Evolutionary conservation across 2,329 filamentous ascomycete species (phyloP), one percentile per base, ranked within the genome.

Genomic region (Amesomyces nigricolor): DNA sequence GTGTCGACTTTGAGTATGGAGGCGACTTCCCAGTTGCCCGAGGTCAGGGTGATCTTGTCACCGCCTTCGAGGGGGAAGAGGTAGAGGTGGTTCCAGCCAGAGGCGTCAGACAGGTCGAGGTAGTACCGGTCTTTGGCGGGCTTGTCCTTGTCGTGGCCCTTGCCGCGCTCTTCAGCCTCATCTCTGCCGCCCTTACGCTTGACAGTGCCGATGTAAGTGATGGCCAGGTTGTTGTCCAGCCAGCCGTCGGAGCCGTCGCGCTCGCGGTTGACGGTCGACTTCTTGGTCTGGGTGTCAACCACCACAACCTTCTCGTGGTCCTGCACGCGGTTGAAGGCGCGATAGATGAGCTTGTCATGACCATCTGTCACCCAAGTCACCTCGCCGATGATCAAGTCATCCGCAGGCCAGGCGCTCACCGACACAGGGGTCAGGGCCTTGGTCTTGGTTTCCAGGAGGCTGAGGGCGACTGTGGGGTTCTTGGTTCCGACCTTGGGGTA

Each of bases 401-500:
- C 77, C 0, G 75, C 72, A 8, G 78, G 70, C 64, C 84, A 88
- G 0, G 78, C 81, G 14, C 81, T 75, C 17, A 86, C 75, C 0
- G 76, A 66, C 2, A 86, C 70, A 0, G 72, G 63, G 1, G 71
- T 71, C 45, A 72, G 70, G 42, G 78, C 68, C 5, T 74, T 71
- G 2, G 73, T 72, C 3, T 71, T 71, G 11, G 87, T 66, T 17
- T 79, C 72, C 2, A 88, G 70, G 0, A 88, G 65, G 52, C 80
- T 80, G 58, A 88, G 75, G 14, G 76, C 71, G 0, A 85, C 84
- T 0, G 80, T 85, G 0, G 85, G 85, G 63, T 88, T 88, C 58
- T 76, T 85, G 47, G 79, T 79, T 46, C 84, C 83, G 10, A 86
- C 84, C 68, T 88, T 88, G 43, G 85, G 85, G 60, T 88, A 88